Evolutionary conservation across 352 stramenopile genomes (phyloP).

Genomic region (Phytophthora pini): DNA sequence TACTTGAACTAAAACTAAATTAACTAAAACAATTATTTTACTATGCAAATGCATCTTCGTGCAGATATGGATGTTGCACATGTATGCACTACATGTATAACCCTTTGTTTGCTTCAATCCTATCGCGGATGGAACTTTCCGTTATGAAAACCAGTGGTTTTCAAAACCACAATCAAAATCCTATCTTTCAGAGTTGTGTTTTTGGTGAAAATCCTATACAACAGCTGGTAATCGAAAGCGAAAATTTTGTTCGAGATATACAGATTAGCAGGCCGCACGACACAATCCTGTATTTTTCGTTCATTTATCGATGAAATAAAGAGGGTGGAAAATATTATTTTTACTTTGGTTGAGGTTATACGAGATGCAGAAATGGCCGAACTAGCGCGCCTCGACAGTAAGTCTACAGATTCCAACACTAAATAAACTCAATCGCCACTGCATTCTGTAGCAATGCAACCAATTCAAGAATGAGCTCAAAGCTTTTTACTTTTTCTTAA

Average conservation of each 20-base stretch:
- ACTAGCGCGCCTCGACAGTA: background rate
- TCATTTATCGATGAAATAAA: background rate
- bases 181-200: background rate
- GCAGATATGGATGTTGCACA: too few species aligned
- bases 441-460: too few species aligned
- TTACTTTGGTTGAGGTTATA: background rate
- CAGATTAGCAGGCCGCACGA: slow-evolving; percentile 35
- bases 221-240: slow-evolving; percentile 18
- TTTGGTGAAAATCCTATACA: slow-evolving; percentile 22
- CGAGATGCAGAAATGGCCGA: background rate
- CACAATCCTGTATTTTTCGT: slow-evolving; percentile 32
- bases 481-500: slow-evolving; percentile 13
- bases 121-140: background rate
- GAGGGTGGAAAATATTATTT: background rate
- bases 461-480: slow-evolving; percentile 1
- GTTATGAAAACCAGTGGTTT: slow-evolving; percentile 1
- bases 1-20: background rate
- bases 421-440: too few species aligned
- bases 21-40: too few species aligned
- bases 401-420: background rate
- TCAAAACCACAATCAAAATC: slow-evolving; percentile 6
- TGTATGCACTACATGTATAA: too few species aligned
- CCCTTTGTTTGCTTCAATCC: background rate
- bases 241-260: slow-evolving; percentile 40
- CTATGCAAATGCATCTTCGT: too few species aligned